Percentiles rank a stretch among this genome's conserved stretches.
Evolutionary conservation across 2,329 filamentous ascomycete species (phyloP).

Genomic region (Penicillium decumbens): DNA sequence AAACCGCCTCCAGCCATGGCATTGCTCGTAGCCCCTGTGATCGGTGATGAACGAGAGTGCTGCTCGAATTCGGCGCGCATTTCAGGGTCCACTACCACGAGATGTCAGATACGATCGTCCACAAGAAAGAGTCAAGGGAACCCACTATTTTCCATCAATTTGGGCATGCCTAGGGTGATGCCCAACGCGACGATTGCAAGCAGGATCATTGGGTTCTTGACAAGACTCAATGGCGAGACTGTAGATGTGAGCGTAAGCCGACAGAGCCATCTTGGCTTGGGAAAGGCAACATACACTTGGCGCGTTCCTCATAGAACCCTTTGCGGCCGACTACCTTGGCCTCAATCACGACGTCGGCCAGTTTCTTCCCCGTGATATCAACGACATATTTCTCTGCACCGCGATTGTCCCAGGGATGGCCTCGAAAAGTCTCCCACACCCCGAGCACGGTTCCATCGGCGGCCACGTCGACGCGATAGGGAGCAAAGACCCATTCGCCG

Average conservation of each 20-base stretch:
- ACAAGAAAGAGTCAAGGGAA: constrained; percentile 19
- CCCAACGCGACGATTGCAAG: constrained; percentile 78
- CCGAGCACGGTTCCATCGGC: constrained; percentile 49
- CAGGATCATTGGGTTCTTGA: constrained; percentile 96
- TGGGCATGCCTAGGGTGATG: constrained; percentile 88
- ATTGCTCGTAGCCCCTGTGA: constrained; percentile 55
- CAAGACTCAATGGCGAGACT: constrained; percentile 75
- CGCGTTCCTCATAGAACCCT: constrained; percentile 71
- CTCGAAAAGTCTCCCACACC: constrained; percentile 80
- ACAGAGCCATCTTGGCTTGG: background rate
- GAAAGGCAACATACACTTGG: constrained; percentile 60
- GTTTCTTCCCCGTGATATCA: constrained; percentile 22
- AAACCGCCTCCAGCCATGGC: constrained; percentile 60
- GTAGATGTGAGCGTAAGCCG: background rate
- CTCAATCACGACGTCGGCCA: constrained; percentile 52
- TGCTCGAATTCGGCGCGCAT: constrained; percentile 88
- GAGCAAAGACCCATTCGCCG: constrained; percentile 66
- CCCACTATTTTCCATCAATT: constrained; percentile 92
- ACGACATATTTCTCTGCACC: constrained; percentile 52
- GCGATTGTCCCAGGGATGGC: constrained; percentile 84
- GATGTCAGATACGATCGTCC: background rate
- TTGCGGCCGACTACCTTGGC: constrained; percentile 60
- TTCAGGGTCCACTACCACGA: constrained; percentile 81
- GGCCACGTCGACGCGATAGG: constrained; percentile 67
- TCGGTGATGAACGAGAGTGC: constrained; percentile 70